phyloP scores from a whole-genome alignment of 2,329 filamentous ascomycete species.

The Xylaria hypoxylon region DNA sequence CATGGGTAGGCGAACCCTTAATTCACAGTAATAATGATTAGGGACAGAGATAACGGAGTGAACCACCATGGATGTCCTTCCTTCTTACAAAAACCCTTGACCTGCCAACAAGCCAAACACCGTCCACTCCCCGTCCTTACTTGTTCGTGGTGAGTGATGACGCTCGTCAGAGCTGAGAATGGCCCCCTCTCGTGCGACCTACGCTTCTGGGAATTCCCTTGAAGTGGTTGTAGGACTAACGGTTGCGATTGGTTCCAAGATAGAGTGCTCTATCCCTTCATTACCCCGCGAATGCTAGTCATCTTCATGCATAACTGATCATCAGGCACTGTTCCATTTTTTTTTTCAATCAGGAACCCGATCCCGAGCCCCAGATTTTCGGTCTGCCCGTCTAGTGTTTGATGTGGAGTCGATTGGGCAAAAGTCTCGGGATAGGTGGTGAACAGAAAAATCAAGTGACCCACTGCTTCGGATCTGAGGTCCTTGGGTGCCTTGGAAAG shows the following conservation, averaged over 20 bases:
- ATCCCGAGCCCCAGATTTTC: slow-evolving; percentile 44
- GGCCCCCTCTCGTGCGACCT: slow-evolving; percentile 9
- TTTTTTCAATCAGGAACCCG: slow-evolving; percentile 25
- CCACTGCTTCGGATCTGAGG: slow-evolving; percentile 45
- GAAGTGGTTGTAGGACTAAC: slow-evolving; percentile 11
- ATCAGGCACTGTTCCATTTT: slow-evolving; percentile 9
- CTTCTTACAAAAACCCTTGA: background rate
- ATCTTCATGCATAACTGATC: slow-evolving; percentile 16
- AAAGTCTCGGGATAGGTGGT: slow-evolving; percentile 20
- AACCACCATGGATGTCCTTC: background rate
- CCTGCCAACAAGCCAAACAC: background rate
- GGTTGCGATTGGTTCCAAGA: slow-evolving; percentile 27
- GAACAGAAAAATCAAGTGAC: slow-evolving; percentile 31
- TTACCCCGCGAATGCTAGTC: slow-evolving; percentile 10
- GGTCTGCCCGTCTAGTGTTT: slow-evolving; percentile 36
- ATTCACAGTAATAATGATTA: background rate
- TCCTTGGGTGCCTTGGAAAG: slow-evolving; percentile 36
- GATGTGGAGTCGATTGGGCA: slow-evolving; percentile 25
- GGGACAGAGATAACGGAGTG: background rate
- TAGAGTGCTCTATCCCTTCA: slow-evolving; percentile 17
- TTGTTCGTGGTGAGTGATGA: background rate
- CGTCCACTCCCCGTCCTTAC: background rate
- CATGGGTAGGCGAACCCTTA: slow-evolving; percentile 1
- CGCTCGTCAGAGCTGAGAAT: slow-evolving; percentile 1
- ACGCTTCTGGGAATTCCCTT: background rate